Evolutionary conservation across 2,329 filamentous ascomycete species (phyloP), one percentile per base, ranked within the genome.

Genomic region (Ascochyta clinopodiicola): DNA sequence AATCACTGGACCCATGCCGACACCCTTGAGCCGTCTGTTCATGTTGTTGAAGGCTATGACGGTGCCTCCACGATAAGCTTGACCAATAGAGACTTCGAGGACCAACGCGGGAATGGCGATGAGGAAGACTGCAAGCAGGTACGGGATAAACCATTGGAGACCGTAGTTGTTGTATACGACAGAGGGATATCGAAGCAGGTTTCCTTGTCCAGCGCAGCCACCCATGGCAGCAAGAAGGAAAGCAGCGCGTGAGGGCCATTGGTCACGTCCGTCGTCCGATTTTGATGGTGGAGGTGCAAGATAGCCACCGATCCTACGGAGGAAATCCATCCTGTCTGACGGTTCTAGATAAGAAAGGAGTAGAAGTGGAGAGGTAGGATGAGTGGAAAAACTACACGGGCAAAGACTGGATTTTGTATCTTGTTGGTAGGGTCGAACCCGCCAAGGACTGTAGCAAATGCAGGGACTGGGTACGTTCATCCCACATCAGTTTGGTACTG

Each of bases 101-200:
- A 85, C 78, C 34, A 86, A 76, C 0, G 80, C 78, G 0, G 83
- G 84, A 39, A 86, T 85, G 34, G 83, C 83, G 52, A 86, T 78
- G 10, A 85, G 69, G 53, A 84, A 81, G 15, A 86, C 77, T 6
- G 81, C 81, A 51, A 85, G 72, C 4, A 85, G 66, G 57, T 86
- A 86, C 0, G 83, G 84, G 17, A 86, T 80, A 67, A 84, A 86
- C 84, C 84, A 86, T 62, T 86, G 83, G 6, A 85, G 74, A 2
- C 84, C 84, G 51, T 83, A 78, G 66, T 86, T 86, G 73, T 85
- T 86, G 78, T 84, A 86, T 2, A 85, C 79, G 35, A 83, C 80
- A 0, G 82, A 85, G 2, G 84, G 84, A 56, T 85, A 86, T 25
- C 84, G 78, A 19, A 86, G 75, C 22, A 86, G 75, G 63, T 86